phyloP scores from a whole-genome alignment of 257 asterid species.

The Eustoma russellianum region DNA sequence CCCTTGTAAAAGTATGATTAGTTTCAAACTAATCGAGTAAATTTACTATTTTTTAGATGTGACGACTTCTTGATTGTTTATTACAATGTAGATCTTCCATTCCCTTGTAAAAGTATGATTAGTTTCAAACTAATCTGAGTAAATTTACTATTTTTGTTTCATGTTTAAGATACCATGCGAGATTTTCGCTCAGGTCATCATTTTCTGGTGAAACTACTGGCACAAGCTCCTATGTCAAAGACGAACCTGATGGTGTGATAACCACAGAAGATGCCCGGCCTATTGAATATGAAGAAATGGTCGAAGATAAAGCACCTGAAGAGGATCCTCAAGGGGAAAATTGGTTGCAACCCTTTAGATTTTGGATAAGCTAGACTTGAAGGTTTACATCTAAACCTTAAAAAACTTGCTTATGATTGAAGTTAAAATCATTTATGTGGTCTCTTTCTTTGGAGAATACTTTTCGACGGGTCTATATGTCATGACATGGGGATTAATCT shows the following conservation, averaged over 20 bases:
- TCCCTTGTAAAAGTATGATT: background rate
- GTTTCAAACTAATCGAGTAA: background rate
- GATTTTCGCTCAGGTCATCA: conserved; percentile 11
- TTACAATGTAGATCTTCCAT: no score
- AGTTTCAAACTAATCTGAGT: background rate
- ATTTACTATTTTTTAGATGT: no score
- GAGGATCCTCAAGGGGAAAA: conserved; percentile 14
- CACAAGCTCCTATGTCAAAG: conserved; percentile 13
- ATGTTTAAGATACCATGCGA: conserved; percentile 9
- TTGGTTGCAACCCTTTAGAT: conserved; percentile 7
- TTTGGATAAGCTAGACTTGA: conserved; percentile 19
- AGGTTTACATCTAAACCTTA: conserved; percentile 12
- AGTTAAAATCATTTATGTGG: no score
- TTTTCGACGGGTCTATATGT: no score
- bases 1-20: background rate
- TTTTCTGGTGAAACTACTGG: conserved; percentile 17
- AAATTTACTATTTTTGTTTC: conserved; percentile 1
- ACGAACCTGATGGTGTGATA: conserved; percentile 17
- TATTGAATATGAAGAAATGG: conserved; percentile 8
- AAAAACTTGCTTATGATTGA: no score
- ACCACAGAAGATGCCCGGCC: conserved; percentile 12
- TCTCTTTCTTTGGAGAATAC: no score
- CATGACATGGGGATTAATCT: no score
- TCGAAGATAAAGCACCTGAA: conserved; percentile 12
- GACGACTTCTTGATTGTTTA: no score